Conservation (phyloP, 2,329 filamentous ascomycete species). For the Apiospora marii region DNA sequence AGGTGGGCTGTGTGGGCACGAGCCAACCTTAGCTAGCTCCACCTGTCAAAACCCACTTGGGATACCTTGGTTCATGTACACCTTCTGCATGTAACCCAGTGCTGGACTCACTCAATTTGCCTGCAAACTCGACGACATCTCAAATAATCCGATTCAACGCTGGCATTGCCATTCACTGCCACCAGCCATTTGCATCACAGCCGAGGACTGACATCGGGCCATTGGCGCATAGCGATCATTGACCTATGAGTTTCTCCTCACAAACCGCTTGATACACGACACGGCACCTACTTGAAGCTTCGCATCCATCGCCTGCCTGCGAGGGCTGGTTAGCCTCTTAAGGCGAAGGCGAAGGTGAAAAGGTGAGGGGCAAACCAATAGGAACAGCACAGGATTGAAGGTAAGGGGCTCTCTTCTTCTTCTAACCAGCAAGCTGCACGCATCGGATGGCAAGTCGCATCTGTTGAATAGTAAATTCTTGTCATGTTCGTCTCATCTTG, state of each 20-base stretch:
- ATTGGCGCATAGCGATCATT: background rate
- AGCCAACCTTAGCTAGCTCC: background rate
- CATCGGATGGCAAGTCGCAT: background rate
- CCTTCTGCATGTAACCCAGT: background rate
- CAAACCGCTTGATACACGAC: background rate
- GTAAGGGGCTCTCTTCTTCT: background rate
- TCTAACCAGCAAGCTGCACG: background rate
- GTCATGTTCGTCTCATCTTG: background rate
- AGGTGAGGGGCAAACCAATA: background rate
- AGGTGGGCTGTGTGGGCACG: background rate
- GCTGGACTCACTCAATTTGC: background rate
- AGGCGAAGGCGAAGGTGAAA: conserved; percentile 5
- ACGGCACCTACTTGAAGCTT: background rate
- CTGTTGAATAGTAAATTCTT: background rate
- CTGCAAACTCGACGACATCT: conserved; percentile 19
- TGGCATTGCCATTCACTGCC: conserved; percentile 12
- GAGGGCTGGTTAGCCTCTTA: conserved; percentile 11
- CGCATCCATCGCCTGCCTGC: conserved; percentile 6
- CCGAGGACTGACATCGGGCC: background rate
- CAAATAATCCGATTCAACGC: background rate
- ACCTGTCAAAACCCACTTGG: background rate
- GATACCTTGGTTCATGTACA: background rate
- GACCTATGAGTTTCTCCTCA: conserved; percentile 2
- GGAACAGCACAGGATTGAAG: background rate
- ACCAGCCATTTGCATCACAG: conserved; percentile 1